Percentiles rank a stretch among this genome's conserved stretches.
Evolutionary conservation across 2,329 filamentous ascomycete species (phyloP).

Genomic region (Fusarium decemcellulare): DNA sequence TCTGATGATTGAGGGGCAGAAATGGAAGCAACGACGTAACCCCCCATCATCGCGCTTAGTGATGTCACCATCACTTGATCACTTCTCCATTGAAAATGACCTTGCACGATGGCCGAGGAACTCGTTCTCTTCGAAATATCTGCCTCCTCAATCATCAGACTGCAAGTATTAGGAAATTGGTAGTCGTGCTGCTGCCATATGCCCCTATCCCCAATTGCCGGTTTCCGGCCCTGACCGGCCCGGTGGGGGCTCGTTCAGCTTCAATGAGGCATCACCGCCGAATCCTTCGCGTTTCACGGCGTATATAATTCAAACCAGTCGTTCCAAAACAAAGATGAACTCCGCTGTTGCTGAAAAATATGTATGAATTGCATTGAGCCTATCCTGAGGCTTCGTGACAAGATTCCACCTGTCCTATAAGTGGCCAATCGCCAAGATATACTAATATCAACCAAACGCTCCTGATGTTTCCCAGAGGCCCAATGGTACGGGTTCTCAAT

Average conservation of each 20-base stretch:
- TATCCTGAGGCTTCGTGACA: slow-evolving; percentile 1
- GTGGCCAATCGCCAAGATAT: neutral
- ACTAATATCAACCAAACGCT: slow-evolving; percentile 15
- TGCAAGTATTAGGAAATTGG: no score
- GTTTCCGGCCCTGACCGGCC: slow-evolving; percentile 8
- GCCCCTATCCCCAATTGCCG: neutral
- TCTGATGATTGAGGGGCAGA: slow-evolving; percentile 23
- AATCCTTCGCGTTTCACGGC: neutral
- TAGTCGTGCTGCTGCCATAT: no score
- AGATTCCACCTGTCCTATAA: neutral
- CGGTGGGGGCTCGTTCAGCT: slow-evolving; percentile 1
- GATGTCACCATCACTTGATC: slow-evolving; percentile 30
- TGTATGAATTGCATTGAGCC: neutral
- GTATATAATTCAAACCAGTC: neutral
- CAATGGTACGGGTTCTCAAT: neutral
- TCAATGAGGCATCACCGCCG: neutral
- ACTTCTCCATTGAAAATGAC: slow-evolving; percentile 1
- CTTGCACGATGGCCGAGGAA: neutral
- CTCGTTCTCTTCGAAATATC: no score
- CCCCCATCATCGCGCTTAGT: slow-evolving; percentile 7
- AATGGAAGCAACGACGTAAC: slow-evolving; percentile 13
- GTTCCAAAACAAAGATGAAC: neutral
- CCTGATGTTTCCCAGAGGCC: slow-evolving; percentile 10
- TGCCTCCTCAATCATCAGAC: neutral
- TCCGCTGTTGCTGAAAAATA: neutral